Evolutionary conservation across 257 asterid species (phyloP), one percentile per base, ranked within the genome.

Genomic region (Rubia yunnanensis): DNA sequence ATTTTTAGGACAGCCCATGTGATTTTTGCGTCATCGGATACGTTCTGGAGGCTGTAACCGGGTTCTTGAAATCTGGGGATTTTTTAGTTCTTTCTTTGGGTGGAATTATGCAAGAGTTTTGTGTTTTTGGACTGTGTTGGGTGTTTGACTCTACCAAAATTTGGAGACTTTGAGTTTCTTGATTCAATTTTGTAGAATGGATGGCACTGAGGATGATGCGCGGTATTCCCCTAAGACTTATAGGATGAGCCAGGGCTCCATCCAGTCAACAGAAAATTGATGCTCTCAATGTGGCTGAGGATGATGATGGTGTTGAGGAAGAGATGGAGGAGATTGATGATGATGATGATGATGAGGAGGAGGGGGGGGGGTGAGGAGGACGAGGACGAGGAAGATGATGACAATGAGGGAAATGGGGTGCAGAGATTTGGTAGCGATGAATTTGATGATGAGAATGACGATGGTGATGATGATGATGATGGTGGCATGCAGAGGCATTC

Each of bases 181-280:
- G 58, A 62, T 49, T 56, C 59, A 41, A 44, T 63, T 63, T 72
- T 74, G 83, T 54, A 73, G 71, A 80, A 80, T 79, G 96, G 86
- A 83, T 63, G 89, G 79, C 66, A 83, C 76, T 23, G 82, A 76
- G 78, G 82, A 76, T 69, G 77, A 82, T 79, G 80, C 78, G 17
- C 56, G 80, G 77, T 82, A 82, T 76, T 84, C 77, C 62, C 76
- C 85, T 46, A 76, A 73, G 58, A 23, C 82, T 36, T 77, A 81
- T 58, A 70, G 81, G 61, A 28, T 56, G 34, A 70, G 52, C 56
- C 72, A 72, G 66, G 73, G 77, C 73, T 50, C 70, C 80, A 52
- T 53, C 75, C 28, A 81, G 77, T 49, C 73, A 74, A 15, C 83
- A 69, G 64, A 87, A 81, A 41, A 60, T 57, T 58, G 59, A 35